phyloP scores from a whole-genome alignment of 2,329 filamentous ascomycete genomes.

The Cordyceps cateniannulata region DNA sequence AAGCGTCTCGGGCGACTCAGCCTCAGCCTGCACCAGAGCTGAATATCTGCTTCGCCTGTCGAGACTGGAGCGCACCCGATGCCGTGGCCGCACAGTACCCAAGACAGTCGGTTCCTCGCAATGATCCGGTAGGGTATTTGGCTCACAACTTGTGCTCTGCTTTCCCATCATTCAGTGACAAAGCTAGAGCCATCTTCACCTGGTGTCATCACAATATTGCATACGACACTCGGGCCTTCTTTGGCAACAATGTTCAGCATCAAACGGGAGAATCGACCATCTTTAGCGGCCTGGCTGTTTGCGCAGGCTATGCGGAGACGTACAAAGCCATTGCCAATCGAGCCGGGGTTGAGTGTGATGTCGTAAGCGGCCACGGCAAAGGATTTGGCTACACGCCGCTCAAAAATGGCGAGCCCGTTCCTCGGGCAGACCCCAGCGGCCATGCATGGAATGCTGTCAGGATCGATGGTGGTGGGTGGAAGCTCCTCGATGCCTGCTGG shows the following conservation, averaged over 20 bases:
- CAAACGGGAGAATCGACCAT: slow-evolving; percentile 69
- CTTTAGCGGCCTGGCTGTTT: slow-evolving; percentile 74
- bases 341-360: slow-evolving; percentile 70
- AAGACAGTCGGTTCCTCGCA: slow-evolving; percentile 58
- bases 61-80: slow-evolving; percentile 83
- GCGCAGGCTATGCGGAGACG: slow-evolving; percentile 81
- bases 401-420: slow-evolving; percentile 56
- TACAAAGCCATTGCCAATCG: slow-evolving; percentile 72
- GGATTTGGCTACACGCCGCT: slow-evolving; percentile 67
- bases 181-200: slow-evolving; percentile 85
- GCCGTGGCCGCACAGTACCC: slow-evolving; percentile 71
- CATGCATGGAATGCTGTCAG: slow-evolving; percentile 94
- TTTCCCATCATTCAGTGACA: slow-evolving; percentile 79
- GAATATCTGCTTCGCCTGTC: slow-evolving; percentile 66
- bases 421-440: slow-evolving; percentile 52
- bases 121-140: slow-evolving; percentile 63
- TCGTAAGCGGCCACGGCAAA: slow-evolving; percentile 77
- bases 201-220: slow-evolving; percentile 93
- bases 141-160: slow-evolving; percentile 71
- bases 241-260: slow-evolving; percentile 59
- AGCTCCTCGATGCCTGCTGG: slow-evolving; percentile 89
- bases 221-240: slow-evolving; percentile 79
- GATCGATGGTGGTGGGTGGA: slow-evolving; percentile 84
- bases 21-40: slow-evolving; percentile 19
- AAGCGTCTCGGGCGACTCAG: slow-evolving; percentile 28